A percentile compares a stretch with the other conserved stretches of the same genome.
Conservation (phyloP, 345 rosid genomes). For the Aquilaria malaccensis region DNA sequence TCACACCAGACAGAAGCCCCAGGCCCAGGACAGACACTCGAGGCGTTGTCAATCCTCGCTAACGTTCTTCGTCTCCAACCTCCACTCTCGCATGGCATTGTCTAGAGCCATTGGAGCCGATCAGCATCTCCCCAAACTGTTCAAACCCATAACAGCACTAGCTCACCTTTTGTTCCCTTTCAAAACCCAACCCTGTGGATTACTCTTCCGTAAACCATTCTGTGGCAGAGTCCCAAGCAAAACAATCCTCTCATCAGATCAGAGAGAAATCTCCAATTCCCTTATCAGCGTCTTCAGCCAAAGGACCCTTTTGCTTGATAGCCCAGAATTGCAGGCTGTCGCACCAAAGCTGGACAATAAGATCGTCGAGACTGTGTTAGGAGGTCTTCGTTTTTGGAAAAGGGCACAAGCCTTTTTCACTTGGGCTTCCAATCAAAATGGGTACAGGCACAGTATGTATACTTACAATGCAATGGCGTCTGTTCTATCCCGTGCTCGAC, state of each 20-base stretch:
- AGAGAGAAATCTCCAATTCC: conserved; percentile 23
- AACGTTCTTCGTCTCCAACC: too few relatives aligned
- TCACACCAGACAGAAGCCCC: too few relatives aligned
- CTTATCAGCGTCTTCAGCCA: conserved; percentile 51
- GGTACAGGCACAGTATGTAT: conserved; percentile 56
- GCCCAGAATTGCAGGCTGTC: conserved; percentile 42
- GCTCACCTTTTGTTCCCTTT: not conserved
- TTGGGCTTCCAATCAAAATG: conserved; percentile 60
- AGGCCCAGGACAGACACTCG: too few relatives aligned
- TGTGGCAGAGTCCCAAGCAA: conserved; percentile 15
- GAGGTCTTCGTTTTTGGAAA: conserved; percentile 49
- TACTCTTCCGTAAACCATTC: conserved; percentile 16
- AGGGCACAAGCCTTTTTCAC: conserved; percentile 47
- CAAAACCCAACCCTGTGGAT: not conserved
- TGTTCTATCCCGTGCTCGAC: conserved; percentile 93
- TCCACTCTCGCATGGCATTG: conserved; percentile 13
- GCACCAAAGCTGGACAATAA: conserved; percentile 48
- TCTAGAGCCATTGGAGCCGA: conserved; percentile 8
- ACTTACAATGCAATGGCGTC: conserved; percentile 83
- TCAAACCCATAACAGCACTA: conserved; percentile 2
- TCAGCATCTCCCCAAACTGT: conserved; percentile 15
- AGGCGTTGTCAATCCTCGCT: too few relatives aligned
- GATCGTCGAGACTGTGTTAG: conserved; percentile 59
- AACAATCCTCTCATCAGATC: conserved; percentile 21
- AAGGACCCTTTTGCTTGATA: conserved; percentile 33